phyloP scores from a whole-genome alignment of 495 filamentous ascomycete genomes.

The Aspergillus hancockii region DNA sequence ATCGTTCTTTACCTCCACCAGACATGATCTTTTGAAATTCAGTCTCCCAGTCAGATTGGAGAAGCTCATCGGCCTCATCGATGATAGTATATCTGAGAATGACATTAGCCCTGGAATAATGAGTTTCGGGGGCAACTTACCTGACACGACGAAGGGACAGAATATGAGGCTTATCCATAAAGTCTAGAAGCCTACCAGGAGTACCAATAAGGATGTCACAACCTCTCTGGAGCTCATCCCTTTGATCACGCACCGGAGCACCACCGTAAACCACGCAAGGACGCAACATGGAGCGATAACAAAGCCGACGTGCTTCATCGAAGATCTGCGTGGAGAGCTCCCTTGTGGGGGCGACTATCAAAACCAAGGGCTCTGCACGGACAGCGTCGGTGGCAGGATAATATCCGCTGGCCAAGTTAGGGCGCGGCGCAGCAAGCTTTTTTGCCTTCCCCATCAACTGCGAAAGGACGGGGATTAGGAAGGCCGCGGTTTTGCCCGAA shows the following conservation, averaged over 20 bases:
- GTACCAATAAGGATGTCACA: slow-evolving; percentile 90
- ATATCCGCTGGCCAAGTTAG: slow-evolving; percentile 52
- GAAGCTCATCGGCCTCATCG: slow-evolving; percentile 94
- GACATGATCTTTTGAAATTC: slow-evolving; percentile 71
- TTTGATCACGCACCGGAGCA: slow-evolving; percentile 63
- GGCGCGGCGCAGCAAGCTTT: slow-evolving; percentile 75
- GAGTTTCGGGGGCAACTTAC: slow-evolving; percentile 41
- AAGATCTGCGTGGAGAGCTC: slow-evolving; percentile 94
- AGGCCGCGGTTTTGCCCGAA: slow-evolving; percentile 94
- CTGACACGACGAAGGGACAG: slow-evolving; percentile 75
- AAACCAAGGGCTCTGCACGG: slow-evolving; percentile 79
- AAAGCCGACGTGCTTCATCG: slow-evolving; percentile 85
- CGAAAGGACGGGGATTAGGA: slow-evolving; percentile 84
- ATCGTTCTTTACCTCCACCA: slow-evolving; percentile 66
- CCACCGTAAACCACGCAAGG: slow-evolving; percentile 93
- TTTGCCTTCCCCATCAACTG: slow-evolving; percentile 92
- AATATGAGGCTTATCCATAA: slow-evolving; percentile 67
- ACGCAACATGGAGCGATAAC: slow-evolving; percentile 91
- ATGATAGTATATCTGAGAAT: slow-evolving; percentile 71
- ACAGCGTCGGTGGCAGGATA: slow-evolving; percentile 43
- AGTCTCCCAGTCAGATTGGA: slow-evolving; percentile 71
- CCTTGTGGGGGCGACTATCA: slow-evolving; percentile 83
- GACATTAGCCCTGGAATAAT: slow-evolving; percentile 12
- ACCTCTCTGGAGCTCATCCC: slow-evolving; percentile 71
- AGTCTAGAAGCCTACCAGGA: slow-evolving; percentile 81